Evolutionary conservation across 805 yeast species (phyloP).

Genomic region (Candida hispaniensis): DNA sequence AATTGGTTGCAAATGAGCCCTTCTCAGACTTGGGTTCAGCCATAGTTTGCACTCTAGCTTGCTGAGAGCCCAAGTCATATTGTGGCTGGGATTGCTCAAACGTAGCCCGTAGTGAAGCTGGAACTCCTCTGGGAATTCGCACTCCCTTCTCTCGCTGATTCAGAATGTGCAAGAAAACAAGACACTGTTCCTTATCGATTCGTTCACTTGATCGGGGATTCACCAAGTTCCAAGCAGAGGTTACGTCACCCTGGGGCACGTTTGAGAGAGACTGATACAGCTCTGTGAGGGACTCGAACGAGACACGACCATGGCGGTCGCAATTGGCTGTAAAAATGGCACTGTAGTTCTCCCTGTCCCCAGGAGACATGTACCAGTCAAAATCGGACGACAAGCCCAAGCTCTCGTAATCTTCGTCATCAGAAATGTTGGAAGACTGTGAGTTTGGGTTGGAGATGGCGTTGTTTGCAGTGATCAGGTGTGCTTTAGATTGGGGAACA

Average conservation of each 20-base stretch:
- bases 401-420: conserved; percentile 50
- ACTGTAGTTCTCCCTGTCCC: conserved; percentile 69
- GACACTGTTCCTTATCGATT: conserved; percentile 85
- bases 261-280: conserved; percentile 57
- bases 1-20: conserved; percentile 35
- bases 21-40: conserved; percentile 20
- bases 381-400: conserved; percentile 56
- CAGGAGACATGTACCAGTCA: conserved; percentile 95
- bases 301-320: conserved; percentile 70
- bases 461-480: conserved; percentile 70
- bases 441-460: conserved; percentile 34
- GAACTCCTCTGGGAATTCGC: conserved; percentile 88
- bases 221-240: conserved; percentile 89
- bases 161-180: conserved; percentile 80
- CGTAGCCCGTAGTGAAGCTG: conserved; percentile 81
- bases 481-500: conserved; percentile 80
- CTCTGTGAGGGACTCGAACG: conserved; percentile 58
- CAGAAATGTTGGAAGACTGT: conserved; percentile 19
- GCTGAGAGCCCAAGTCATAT: conserved; percentile 40
- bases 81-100: conserved; percentile 77
- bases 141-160: conserved; percentile 81
- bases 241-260: conserved; percentile 74
- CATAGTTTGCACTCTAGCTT: conserved; percentile 28
- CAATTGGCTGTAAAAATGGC: conserved; percentile 61
- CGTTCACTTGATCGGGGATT: conserved; percentile 82